Evolutionary conservation across 108 stramenopile genomes (phyloP).

Genomic region (Epipyxis sp.): DNA sequence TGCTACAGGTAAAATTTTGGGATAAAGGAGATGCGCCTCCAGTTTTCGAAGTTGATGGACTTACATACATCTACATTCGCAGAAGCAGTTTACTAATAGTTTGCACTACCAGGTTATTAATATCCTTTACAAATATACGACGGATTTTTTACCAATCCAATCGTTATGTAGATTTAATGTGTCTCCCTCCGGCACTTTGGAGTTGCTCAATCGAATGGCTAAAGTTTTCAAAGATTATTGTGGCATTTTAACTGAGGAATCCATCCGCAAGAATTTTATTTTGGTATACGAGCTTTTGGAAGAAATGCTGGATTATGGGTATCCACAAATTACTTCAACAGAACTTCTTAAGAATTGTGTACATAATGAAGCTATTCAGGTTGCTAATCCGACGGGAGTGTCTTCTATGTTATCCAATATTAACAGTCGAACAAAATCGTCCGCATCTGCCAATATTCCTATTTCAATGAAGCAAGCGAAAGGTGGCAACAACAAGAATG

Average conservation of each 20-base stretch:
- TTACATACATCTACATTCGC: constrained; percentile 88
- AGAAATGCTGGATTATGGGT: constrained; percentile 97
- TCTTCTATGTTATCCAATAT: constrained; percentile 36
- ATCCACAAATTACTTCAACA: constrained; percentile 90
- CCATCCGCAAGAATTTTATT: constrained; percentile 98
- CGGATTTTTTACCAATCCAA: too few relatives aligned
- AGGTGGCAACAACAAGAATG: constrained; percentile 81
- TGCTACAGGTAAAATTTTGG: constrained; percentile 27
- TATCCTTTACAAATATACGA: background rate
- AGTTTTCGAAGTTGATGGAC: constrained; percentile 64
- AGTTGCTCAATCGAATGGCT: constrained; percentile 92
- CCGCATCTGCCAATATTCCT: constrained; percentile 36
- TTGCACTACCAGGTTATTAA: constrained; percentile 70
- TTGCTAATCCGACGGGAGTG: constrained; percentile 49
- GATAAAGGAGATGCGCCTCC: constrained; percentile 58
- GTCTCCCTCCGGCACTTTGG: constrained; percentile 42
- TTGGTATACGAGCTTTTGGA: constrained; percentile 98
- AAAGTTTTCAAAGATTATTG: constrained; percentile 99
- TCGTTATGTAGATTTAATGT: constrained; percentile 57
- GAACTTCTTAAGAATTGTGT: constrained; percentile 93
- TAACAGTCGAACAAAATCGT: background rate
- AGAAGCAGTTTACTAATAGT: constrained; percentile 93
- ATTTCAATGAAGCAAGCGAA: constrained; percentile 58
- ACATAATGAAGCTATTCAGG: constrained; percentile 96
- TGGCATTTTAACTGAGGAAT: constrained; percentile 87